These are phyloP conservation scores for Trametes meyenii DNA, from an alignment of 768 basidiomycete species.

Conservation along the genomic window DNA sequence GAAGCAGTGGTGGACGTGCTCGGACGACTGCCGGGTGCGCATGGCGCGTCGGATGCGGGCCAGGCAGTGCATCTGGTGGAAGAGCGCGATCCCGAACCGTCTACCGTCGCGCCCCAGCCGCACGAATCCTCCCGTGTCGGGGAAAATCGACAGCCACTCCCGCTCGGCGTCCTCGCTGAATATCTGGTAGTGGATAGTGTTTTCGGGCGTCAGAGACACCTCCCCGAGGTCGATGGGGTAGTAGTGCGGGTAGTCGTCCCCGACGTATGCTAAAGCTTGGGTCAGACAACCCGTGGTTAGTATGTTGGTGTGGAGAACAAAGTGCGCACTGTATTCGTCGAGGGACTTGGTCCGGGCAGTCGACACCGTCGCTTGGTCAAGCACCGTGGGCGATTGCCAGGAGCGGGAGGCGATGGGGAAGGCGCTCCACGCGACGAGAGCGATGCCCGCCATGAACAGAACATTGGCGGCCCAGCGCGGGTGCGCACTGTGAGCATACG, in stretches of 20 bases:
- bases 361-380: too few species aligned
- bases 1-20: conserved; percentile 36
- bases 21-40: not conserved
- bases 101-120: not conserved
- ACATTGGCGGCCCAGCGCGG: too few species aligned
- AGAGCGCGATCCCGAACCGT: conserved; percentile 29
- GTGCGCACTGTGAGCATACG: too few species aligned
- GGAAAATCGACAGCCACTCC: conserved; percentile 35
- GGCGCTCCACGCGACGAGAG: too few species aligned
- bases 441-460: too few species aligned
- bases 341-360: too few species aligned
- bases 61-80: conserved; percentile 31
- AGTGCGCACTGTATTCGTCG: too few species aligned
- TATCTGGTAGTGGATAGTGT: conserved; percentile 36
- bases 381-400: too few species aligned
- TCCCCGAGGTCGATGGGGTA: not conserved
- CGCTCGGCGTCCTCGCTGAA: conserved; percentile 26
- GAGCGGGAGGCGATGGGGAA: too few species aligned
- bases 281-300: too few species aligned
- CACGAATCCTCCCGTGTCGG: not conserved
- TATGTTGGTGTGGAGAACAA: too few species aligned
- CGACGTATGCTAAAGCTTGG: conserved; percentile 6
- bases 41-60: conserved; percentile 31
- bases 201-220: conserved; percentile 30
- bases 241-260: conserved; percentile 3